These are phyloP conservation scores for Dactylellina drechsleri DNA, from an alignment of 2,329 filamentous ascomycete species.

Conservation along the genomic window DNA sequence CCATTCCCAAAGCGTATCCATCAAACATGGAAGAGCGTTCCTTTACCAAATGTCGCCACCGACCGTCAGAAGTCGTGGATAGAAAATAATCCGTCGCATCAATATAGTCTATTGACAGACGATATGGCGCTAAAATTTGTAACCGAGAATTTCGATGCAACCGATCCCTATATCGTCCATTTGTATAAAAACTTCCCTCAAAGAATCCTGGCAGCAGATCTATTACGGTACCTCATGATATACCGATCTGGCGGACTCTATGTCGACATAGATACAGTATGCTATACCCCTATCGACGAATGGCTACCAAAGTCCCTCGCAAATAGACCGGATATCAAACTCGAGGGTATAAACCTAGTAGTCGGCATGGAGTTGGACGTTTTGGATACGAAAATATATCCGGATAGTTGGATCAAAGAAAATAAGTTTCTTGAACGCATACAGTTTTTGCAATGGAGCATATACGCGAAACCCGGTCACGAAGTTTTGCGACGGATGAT, in stretches of 20 bases:
- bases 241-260: conserved; percentile 27
- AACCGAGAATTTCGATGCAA: conserved; percentile 20
- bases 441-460: conserved; percentile 31
- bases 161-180: conserved; percentile 29
- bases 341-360: conserved; percentile 18
- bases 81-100: conserved; percentile 8
- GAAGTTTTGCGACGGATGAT: conserved; percentile 30
- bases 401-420: conserved; percentile 17
- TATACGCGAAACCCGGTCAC: conserved; percentile 36
- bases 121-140: conserved; percentile 16
- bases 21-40: conserved; percentile 29
- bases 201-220: conserved; percentile 29
- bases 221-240: conserved; percentile 28
- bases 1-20: conserved; percentile 22
- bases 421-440: conserved; percentile 18
- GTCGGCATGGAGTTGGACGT: conserved; percentile 33
- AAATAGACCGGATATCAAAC: conserved; percentile 10
- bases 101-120: conserved; percentile 19
- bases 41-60: background rate
- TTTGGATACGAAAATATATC: conserved; percentile 6
- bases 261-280: conserved; percentile 25
- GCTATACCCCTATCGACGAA: conserved; percentile 8
- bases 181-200: conserved; percentile 23
- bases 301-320: conserved; percentile 14
- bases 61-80: conserved; percentile 25